Percentiles rank a stretch among this genome's conserved stretches.
phyloP scores from a whole-genome alignment of 2,329 filamentous ascomycete genomes.

The Periconia digitata region DNA sequence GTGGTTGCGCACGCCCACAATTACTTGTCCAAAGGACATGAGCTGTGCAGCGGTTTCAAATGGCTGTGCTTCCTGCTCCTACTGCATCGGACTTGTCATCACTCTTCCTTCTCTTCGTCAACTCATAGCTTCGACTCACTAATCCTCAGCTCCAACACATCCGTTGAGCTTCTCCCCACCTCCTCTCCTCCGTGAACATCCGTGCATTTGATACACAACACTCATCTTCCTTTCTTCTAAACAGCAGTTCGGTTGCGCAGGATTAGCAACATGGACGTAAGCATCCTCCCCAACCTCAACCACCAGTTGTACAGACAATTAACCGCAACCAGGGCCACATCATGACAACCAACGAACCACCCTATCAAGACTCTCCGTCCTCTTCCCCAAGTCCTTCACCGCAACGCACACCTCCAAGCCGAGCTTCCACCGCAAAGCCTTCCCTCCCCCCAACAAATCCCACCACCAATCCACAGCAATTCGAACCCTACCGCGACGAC shows the following conservation, averaged over 20 bases:
- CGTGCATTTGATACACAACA: background rate
- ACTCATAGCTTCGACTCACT: background rate
- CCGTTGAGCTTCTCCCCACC: background rate
- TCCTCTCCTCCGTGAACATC: background rate
- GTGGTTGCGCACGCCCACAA: background rate
- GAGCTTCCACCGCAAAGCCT: constrained; percentile 8
- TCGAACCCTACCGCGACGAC: constrained; percentile 19
- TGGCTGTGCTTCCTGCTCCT: background rate
- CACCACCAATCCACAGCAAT: background rate
- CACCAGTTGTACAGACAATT: too few relatives aligned
- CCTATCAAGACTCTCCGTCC: constrained; percentile 16
- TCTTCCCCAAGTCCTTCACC: constrained; percentile 15
- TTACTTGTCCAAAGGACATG: background rate
- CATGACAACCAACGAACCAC: too few relatives aligned
- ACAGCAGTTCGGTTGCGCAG: background rate
- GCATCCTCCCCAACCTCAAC: background rate
- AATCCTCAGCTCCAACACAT: background rate
- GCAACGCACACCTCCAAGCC: constrained; percentile 5
- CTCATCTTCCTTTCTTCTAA: too few relatives aligned
- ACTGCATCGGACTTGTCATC: background rate
- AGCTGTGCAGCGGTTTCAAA: background rate
- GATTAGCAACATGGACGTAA: constrained; percentile 6
- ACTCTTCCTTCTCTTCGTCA: background rate
- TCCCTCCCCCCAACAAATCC: constrained; percentile 12
- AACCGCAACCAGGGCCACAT: too few relatives aligned